Base-by-base conservation (phyloP, 1,284 basidiomycete species). In the Rhizoctonia solani region DNA sequence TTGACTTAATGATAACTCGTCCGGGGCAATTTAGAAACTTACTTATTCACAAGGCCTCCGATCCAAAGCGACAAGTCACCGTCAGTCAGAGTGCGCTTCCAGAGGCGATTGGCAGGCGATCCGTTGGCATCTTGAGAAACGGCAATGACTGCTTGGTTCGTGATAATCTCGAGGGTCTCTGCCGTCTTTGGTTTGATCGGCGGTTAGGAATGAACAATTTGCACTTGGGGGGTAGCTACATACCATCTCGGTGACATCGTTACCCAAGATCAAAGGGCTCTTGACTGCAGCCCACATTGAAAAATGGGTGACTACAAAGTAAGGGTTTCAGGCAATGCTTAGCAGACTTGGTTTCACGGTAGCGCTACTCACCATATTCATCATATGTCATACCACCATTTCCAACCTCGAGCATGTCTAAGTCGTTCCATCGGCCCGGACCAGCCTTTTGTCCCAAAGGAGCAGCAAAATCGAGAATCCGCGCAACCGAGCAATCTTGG, bases 231-330 rank as follows among this genome's bases (percentile, higher is more conserved):
- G 4, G 19, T n/a, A 3, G 16, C 13, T 1, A 23, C 39, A 16
- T 56, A 71, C 74, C 77, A 79, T 80, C 59, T 74, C 75, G 5
- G 75, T 76, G 21, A 81, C 69, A 66, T 80, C 78, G 71, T 80
- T 79, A 0, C 79, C 79, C 37, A 81, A 74, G 54, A 81, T 78
- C 11, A 81, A 74, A 1, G 79, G 79, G 44, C 79, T 80, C 73
- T 80, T 81, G 21, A 79, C 72, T 4, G 79, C 71, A 13, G 77
- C 76, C 79, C 79, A 81, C 77, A 80, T 79, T 1, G 79, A 77
- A 70, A 81, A 80, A 71, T 81, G 79, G 1, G 79, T 77, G 13
- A 69, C 71, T 71, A 50, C 34, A n/a, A 19, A 21, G 21, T 46
- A 6, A 46, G n/a, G n/a, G n/a, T n/a, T n/a, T 46, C 44, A 46